A percentile compares a stretch with the other conserved stretches of the same genome.
Evolutionary conservation across 225 moss, liverwort and hornwort species (phyloP).

Genomic region (Thuidium tamariscinum): DNA sequence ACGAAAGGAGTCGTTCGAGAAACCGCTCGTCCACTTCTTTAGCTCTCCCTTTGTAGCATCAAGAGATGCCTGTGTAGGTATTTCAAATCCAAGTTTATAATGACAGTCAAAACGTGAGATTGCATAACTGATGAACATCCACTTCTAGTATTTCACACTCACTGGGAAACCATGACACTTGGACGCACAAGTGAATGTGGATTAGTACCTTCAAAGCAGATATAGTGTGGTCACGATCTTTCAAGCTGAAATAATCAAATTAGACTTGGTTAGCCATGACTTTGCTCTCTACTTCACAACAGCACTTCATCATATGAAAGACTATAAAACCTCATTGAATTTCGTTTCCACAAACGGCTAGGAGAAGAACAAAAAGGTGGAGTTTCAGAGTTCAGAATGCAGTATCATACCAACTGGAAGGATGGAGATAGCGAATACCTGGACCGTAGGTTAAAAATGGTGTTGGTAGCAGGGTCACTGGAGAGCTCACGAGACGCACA

Average conservation of each 20-base stretch:
- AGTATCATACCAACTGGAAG: neutral
- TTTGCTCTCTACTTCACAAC: neutral
- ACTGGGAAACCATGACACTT: neutral
- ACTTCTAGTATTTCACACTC: neutral
- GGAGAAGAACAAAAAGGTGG: neutral
- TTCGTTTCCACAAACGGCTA: neutral
- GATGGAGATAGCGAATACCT: conserved; percentile 2
- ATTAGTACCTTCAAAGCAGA: conserved; percentile 53
- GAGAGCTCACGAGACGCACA: neutral
- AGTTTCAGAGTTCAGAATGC: neutral
- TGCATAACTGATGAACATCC: neutral
- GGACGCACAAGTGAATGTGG: neutral
- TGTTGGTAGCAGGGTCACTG: neutral
- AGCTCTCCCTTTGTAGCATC: conserved; percentile 44
- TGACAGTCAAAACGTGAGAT: neutral
- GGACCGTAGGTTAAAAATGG: neutral
- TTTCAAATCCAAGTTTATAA: neutral
- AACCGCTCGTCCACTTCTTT: conserved; percentile 65
- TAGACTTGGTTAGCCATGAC: neutral
- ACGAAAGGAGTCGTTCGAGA: conserved; percentile 40
- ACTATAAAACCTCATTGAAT: neutral
- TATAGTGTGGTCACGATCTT: conserved; percentile 53
- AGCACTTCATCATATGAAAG: neutral
- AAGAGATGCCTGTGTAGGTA: conserved; percentile 48
- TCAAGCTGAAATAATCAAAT: conserved; percentile 15